Conservation (phyloP, 352 stramenopile species). For the Phytopythium kandeliae region DNA sequence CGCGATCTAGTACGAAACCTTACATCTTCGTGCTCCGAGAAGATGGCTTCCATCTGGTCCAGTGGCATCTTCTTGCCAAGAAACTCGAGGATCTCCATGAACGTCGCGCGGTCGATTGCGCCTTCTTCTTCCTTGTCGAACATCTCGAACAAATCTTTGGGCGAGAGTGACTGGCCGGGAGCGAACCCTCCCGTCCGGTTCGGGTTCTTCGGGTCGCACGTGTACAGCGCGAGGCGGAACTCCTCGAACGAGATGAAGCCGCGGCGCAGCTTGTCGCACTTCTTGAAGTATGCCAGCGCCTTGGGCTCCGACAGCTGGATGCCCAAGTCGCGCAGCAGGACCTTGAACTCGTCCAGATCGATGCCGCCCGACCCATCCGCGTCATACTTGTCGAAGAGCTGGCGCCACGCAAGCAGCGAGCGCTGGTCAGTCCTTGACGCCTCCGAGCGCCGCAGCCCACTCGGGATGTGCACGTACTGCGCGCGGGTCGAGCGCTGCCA, state of each 20-base stretch:
- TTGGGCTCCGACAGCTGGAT: conserved; percentile 67
- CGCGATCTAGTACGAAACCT: no score
- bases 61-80: conserved; percentile 58
- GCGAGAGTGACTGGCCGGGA: conserved; percentile 56
- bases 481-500: conserved; percentile 44
- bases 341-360: conserved; percentile 72
- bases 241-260: conserved; percentile 78
- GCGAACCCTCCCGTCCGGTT: conserved; percentile 61
- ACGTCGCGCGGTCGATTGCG: conserved; percentile 57
- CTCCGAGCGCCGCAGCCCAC: no score
- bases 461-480: conserved; percentile 36
- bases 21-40: conserved; percentile 67
- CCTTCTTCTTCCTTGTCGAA: conserved; percentile 69
- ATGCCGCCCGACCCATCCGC: conserved; percentile 69
- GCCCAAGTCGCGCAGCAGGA: conserved; percentile 53
- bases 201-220: conserved; percentile 77
- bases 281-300: conserved; percentile 69
- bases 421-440: no score
- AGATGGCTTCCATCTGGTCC: conserved; percentile 60
- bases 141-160: conserved; percentile 81
- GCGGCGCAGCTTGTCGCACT: conserved; percentile 55
- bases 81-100: conserved; percentile 65
- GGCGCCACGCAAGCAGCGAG: no score
- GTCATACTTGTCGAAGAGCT: conserved; percentile 86
- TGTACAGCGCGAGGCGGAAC: conserved; percentile 71